Percentiles rank a stretch among this genome's conserved stretches.
phyloP scores from a whole-genome alignment of 2,329 filamentous ascomycete species.

The Fusarium acutatum region DNA sequence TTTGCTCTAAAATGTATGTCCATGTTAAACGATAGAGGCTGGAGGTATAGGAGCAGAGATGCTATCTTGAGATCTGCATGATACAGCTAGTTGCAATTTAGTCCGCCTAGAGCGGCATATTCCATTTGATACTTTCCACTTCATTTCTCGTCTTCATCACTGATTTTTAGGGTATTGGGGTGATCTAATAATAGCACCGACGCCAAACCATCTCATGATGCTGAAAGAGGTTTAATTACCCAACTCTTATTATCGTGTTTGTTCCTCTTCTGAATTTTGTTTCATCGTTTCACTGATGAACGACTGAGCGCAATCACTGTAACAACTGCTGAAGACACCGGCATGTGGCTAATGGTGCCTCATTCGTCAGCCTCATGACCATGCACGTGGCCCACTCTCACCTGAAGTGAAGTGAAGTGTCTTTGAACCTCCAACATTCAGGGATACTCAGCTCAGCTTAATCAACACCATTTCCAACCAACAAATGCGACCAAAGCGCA shows the following conservation, averaged over 20 bases:
- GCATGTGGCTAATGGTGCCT: constrained; percentile 6
- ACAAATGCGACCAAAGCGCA: background rate
- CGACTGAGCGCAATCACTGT: background rate
- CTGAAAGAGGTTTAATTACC: background rate
- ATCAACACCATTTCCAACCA: background rate
- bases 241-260: background rate
- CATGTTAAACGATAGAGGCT: constrained; percentile 1
- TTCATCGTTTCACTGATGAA: background rate
- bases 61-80: background rate
- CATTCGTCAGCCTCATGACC: constrained; percentile 18
- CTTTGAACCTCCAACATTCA: constrained; percentile 18
- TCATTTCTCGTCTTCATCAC: background rate
- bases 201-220: background rate
- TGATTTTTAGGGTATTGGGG: background rate
- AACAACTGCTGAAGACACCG: background rate
- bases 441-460: constrained; percentile 14
- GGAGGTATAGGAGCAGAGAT: background rate
- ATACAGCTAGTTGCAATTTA: background rate
- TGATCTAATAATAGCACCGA: background rate
- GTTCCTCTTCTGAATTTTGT: background rate
- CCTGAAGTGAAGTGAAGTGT: background rate
- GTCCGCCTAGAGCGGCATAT: constrained; percentile 8
- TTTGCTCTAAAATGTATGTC: constrained; percentile 28
- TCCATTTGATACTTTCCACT: background rate
- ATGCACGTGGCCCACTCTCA: constrained; percentile 30